Percentiles rank a stretch among this genome's conserved stretches.
Evolutionary conservation across 2,329 filamentous ascomycete species (phyloP).

Genomic region (Sclerotinia subarctica): DNA sequence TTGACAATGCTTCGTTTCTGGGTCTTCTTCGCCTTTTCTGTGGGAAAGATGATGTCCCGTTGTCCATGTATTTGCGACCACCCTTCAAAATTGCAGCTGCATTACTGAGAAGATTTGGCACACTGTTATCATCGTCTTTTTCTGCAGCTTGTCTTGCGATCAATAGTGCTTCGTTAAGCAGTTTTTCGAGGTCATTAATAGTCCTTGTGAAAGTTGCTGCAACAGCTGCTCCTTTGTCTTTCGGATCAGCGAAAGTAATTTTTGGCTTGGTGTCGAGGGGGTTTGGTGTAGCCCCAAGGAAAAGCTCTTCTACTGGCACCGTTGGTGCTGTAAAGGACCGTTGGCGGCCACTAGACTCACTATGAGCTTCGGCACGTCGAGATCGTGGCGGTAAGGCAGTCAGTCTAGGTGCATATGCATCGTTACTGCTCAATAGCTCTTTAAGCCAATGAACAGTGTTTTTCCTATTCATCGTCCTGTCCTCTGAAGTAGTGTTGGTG

Average conservation of each 20-base stretch:
- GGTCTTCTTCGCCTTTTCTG: not conserved
- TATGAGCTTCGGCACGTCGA: slow-evolving; percentile 20
- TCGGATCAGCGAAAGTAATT: slow-evolving; percentile 8
- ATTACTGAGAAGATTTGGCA: slow-evolving; percentile 28
- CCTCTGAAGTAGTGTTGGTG: slow-evolving; percentile 19
- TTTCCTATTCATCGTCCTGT: slow-evolving; percentile 23
- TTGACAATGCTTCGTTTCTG: slow-evolving; percentile 18
- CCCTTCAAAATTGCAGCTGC: slow-evolving; percentile 31
- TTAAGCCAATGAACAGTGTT: slow-evolving; percentile 35
- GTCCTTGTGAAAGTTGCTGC: slow-evolving; percentile 38
- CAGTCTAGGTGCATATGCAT: slow-evolving; percentile 32
- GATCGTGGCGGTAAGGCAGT: slow-evolving; percentile 34
- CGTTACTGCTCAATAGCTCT: slow-evolving; percentile 32
- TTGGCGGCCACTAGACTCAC: slow-evolving; percentile 9
- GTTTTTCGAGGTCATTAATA: slow-evolving; percentile 39
- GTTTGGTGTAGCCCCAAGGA: slow-evolving; percentile 22
- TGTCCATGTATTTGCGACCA: slow-evolving; percentile 23
- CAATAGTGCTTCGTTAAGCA: slow-evolving; percentile 40
- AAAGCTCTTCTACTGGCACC: slow-evolving; percentile 24
- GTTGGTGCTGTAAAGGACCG: slow-evolving; percentile 24
- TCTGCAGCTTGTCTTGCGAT: slow-evolving; percentile 40
- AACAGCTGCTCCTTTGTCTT: slow-evolving; percentile 24
- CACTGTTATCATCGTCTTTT: slow-evolving; percentile 27
- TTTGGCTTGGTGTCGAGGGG: slow-evolving; percentile 16
- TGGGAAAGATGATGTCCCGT: not conserved